Evolutionary conservation across 257 asterid species (phyloP).

Genomic region (Scutellaria barbata): DNA sequence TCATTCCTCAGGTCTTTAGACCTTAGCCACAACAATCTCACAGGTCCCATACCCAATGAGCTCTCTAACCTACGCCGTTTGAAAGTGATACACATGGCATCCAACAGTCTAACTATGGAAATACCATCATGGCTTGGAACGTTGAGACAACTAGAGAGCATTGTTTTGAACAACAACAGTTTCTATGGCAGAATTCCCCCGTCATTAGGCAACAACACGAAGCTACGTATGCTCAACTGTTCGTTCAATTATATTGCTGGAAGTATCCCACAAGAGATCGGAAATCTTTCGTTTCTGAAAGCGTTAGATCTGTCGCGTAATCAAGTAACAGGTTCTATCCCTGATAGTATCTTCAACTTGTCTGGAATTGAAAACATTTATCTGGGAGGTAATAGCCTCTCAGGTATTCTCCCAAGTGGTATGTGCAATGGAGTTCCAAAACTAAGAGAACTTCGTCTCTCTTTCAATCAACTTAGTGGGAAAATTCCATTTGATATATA

Average conservation of each 20-base stretch:
- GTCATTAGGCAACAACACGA: slow-evolving; percentile 46
- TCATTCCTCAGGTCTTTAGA: slow-evolving; percentile 42
- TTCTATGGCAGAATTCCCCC: slow-evolving; percentile 53
- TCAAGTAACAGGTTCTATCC: slow-evolving; percentile 38
- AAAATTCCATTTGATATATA: too few species aligned
- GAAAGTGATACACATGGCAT: slow-evolving; percentile 37
- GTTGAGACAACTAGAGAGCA: slow-evolving; percentile 34
- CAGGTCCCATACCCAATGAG: slow-evolving; percentile 46
- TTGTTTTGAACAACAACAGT: slow-evolving; percentile 42
- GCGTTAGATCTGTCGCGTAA: slow-evolving; percentile 38
- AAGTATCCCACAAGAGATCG: slow-evolving; percentile 41
- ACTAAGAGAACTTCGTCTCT: slow-evolving; percentile 18
- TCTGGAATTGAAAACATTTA: slow-evolving; percentile 29
- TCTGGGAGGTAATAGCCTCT: slow-evolving; percentile 31
- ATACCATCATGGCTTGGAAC: slow-evolving; percentile 54
- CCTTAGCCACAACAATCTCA: slow-evolving; percentile 46
- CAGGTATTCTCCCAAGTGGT: slow-evolving; percentile 31
- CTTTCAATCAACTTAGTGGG: slow-evolving; percentile 33
- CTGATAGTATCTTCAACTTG: slow-evolving; percentile 33
- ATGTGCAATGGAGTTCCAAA: slow-evolving; percentile 15
- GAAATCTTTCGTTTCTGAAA: slow-evolving; percentile 35
- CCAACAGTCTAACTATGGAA: slow-evolving; percentile 44
- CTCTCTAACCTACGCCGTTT: slow-evolving; percentile 43
- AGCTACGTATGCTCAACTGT: slow-evolving; percentile 40
- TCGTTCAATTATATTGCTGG: slow-evolving; percentile 45